Evolutionary conservation across 768 basidiomycete species (phyloP), one percentile per base, ranked within the genome.

Genomic region (Heimioporus sp.): DNA sequence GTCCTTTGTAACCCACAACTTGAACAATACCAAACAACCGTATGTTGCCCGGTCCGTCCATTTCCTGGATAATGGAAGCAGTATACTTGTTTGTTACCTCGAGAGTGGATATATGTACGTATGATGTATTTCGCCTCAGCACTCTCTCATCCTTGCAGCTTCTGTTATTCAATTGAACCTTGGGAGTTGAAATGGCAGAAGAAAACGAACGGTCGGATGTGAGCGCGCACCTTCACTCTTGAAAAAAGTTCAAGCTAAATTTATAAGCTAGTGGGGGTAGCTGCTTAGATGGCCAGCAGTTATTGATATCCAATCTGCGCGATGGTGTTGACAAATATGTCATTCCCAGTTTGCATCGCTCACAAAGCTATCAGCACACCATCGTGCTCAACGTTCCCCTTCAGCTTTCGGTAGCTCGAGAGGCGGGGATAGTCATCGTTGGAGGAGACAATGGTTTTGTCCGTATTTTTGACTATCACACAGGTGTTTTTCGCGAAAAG

Each of bases 161-260:
- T 34, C 17, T 51, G 50, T 36, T 48, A 43, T n/a, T 48, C 19
- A 0, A 6, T 48, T 10, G 28, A 55, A 5, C 50, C 38, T 2
- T 55, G 46, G 49, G 36, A 49, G 6, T 10, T 56, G 9, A 56
- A 56, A 32, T 56, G 51, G 51, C 16, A 56, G 6, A 52, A 52
- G 21, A 52, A 52, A 32, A 36, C n/a, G 0, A 43, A 53, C 10
- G 15, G 36, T 19, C 9, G 11, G 1, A 56, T 56, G 45, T 43
- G n/a, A 16, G 55, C 40, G 1, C 13, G 7, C 12, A 32, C 16
- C 17, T 34, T 6, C 37, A 41, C 16, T 16, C 15, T 21, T 5
- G n/a, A 38, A 13, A 11, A 24, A 5, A 10, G 11, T 19, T 52
- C 36, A 30, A 28, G 10, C 21, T 24, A 41, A 10, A 10, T 35